These are phyloP conservation scores for Zymoseptoria tritici DNA, from an alignment of 2,329 filamentous ascomycete species.

Conservation along the genomic window DNA sequence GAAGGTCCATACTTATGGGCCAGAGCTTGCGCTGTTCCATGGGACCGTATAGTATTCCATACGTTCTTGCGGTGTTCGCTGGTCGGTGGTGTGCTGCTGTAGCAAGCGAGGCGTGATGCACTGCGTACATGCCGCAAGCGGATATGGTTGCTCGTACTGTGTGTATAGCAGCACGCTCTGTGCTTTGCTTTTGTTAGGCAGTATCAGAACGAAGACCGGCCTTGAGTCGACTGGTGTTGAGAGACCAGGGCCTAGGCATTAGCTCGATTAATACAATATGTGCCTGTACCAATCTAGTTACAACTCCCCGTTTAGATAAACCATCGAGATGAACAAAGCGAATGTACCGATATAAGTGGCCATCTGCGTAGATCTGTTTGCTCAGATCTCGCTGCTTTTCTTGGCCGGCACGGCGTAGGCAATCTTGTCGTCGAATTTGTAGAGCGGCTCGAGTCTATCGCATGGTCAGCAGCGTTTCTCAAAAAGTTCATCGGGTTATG, in stretches of 20 bases:
- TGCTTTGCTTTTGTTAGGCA: neutral
- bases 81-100: neutral
- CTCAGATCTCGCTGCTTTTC: neutral
- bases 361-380: neutral
- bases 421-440: constrained; percentile 10
- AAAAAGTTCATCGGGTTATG: no score
- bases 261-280: neutral
- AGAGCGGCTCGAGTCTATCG: constrained; percentile 10
- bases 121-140: neutral
- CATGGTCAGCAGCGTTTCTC: no score
- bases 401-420: neutral
- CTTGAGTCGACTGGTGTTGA: neutral
- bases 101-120: neutral
- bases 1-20: neutral
- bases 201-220: neutral
- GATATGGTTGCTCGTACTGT: neutral
- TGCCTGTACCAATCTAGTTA: neutral
- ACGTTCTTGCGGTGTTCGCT: neutral
- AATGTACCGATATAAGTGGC: neutral
- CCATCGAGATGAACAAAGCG: neutral
- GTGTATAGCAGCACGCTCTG: neutral
- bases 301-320: neutral
- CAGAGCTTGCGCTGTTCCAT: neutral
- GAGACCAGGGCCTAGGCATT: neutral
- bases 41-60: neutral